A percentile compares a stretch with the other conserved stretches of the same genome.
phyloP scores from a whole-genome alignment of 306 rosid genomes.

The Quercus ilex region DNA sequence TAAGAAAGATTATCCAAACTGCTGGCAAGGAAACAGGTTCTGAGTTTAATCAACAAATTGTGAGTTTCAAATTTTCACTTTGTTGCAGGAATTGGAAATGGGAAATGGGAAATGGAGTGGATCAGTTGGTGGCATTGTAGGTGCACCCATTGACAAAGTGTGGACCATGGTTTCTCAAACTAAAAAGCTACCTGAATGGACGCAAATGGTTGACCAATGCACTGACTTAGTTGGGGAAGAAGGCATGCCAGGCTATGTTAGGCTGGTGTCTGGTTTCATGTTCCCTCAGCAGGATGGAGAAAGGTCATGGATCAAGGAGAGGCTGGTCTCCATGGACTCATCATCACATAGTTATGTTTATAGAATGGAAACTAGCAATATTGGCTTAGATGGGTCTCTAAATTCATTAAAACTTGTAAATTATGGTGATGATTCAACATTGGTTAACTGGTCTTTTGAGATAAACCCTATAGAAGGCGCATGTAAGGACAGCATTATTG shows the following conservation, averaged over 20 bases:
- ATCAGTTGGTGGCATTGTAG: slow-evolving; percentile 53
- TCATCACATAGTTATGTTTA: slow-evolving; percentile 49
- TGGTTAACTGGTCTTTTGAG: slow-evolving; percentile 70
- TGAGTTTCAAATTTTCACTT: not conserved
- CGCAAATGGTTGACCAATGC: slow-evolving; percentile 81
- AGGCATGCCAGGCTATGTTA: slow-evolving; percentile 51
- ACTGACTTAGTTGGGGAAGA: slow-evolving; percentile 54
- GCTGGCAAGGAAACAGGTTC: no score
- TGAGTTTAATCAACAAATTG: no score
- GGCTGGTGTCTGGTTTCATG: slow-evolving; percentile 74
- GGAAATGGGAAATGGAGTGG: slow-evolving; percentile 55
- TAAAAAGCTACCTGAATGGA: slow-evolving; percentile 64
- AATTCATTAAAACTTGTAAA: slow-evolving; percentile 59
- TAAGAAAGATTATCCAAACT: no score
- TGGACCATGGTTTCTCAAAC: slow-evolving; percentile 63
- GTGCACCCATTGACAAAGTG: slow-evolving; percentile 57
- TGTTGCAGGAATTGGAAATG: slow-evolving; percentile 28
- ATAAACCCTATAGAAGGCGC: slow-evolving; percentile 48
- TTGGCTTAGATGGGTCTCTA: slow-evolving; percentile 68
- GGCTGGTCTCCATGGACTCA: slow-evolving; percentile 53
- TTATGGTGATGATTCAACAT: slow-evolving; percentile 58
- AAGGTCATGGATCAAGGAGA: slow-evolving; percentile 89
- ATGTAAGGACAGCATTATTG: slow-evolving; percentile 51
- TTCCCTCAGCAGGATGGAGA: slow-evolving; percentile 79
- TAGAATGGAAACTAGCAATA: slow-evolving; percentile 76